A percentile compares a stretch with the other conserved stretches of the same genome.
These are phyloP conservation scores for Penicillium verrucosum DNA, from an alignment of 2,329 filamentous ascomycete genomes.

Conservation along the genomic window DNA sequence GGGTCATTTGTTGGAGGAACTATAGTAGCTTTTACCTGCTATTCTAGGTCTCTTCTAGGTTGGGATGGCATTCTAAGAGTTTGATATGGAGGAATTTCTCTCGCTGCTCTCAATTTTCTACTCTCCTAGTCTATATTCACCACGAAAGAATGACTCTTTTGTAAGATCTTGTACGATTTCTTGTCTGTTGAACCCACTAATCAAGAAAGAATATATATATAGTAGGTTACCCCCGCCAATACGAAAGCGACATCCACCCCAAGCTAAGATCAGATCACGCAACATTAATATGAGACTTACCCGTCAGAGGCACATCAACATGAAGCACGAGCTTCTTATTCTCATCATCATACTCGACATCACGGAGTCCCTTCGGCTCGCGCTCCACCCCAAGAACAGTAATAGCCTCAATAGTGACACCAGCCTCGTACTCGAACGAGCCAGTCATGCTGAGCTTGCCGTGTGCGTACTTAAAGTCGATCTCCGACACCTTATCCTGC, in stretches of 20 bases:
- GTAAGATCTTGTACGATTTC: too few species aligned
- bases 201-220: background rate
- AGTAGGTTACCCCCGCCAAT: background rate
- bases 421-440: conserved; percentile 22
- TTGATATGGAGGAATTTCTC: too few species aligned
- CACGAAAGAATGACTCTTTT: too few species aligned
- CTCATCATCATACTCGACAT: conserved; percentile 11
- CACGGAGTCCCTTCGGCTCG: conserved; percentile 1
- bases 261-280: background rate
- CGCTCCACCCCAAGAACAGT: conserved; percentile 26
- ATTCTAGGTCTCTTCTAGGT: too few species aligned
- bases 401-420: conserved; percentile 30
- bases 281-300: background rate
- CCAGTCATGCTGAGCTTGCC: conserved; percentile 38
- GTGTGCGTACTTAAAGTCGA: conserved; percentile 58
- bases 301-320: conserved; percentile 17
- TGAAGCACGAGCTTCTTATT: conserved; percentile 16
- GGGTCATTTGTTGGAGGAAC: too few species aligned
- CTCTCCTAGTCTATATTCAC: too few species aligned
- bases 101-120: too few species aligned
- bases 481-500: conserved; percentile 53
- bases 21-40: too few species aligned
- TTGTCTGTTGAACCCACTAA: background rate
- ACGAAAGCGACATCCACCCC: background rate
- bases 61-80: too few species aligned